phyloP scores from a whole-genome alignment of 176 grass and related monocot species.

The Zoysia japonica region DNA sequence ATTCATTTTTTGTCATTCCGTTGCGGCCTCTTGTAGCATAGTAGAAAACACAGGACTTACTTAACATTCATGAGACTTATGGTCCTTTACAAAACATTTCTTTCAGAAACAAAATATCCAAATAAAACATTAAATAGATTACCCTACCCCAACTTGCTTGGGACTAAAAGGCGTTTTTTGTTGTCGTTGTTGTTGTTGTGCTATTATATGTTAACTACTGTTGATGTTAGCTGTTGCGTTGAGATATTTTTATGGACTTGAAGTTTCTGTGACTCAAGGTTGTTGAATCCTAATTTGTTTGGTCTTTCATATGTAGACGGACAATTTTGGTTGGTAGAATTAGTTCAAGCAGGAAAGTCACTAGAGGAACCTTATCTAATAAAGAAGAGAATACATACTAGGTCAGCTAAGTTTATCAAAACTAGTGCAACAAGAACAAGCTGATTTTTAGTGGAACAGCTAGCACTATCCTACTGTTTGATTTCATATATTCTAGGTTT shows the following conservation, averaged over 20 bases:
- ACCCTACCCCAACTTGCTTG: not conserved
- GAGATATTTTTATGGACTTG: constrained; percentile 20
- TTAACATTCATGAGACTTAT: no score
- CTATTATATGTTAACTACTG: not conserved
- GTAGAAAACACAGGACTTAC: not conserved
- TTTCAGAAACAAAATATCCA: not conserved
- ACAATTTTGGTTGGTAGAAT: constrained; percentile 25
- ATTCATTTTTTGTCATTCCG: constrained; percentile 1
- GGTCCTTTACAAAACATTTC: not conserved
- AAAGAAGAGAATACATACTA: not conserved
- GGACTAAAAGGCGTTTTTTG: no score
- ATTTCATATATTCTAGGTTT: constrained; percentile 9
- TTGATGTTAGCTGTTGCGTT: not conserved
- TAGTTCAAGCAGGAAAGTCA: not conserved
- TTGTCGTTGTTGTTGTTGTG: no score
- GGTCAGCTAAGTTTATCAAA: constrained; percentile 16
- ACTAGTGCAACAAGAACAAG: not conserved
- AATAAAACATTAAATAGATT: not conserved
- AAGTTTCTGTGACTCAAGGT: not conserved
- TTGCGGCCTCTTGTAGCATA: not conserved
- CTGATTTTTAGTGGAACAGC: constrained; percentile 16
- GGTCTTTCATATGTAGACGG: constrained; percentile 1
- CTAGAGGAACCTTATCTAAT: constrained; percentile 24
- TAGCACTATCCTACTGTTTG: not conserved
- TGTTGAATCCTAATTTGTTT: constrained; percentile 12